These are phyloP conservation scores for Leccinum ochraceum DNA, from an alignment of 768 basidiomycete genomes.

Conservation along the genomic window DNA sequence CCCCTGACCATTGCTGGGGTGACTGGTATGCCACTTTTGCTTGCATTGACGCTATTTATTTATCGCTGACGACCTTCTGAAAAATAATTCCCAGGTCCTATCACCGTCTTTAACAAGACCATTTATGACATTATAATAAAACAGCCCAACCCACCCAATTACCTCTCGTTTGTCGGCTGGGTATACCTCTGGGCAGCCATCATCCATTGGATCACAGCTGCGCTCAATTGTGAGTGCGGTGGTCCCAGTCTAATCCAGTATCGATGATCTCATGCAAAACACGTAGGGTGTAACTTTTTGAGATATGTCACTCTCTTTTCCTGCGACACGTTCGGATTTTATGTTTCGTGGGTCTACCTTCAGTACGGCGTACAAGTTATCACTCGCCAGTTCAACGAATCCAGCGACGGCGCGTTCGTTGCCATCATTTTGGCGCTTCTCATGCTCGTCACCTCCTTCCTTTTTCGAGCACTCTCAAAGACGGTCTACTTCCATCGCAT, in stretches of 20 bases:
- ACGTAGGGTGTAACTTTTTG: slow-evolving; percentile 75
- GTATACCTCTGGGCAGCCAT: slow-evolving; percentile 91
- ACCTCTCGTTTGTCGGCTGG: slow-evolving; percentile 90
- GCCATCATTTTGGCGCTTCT: slow-evolving; percentile 73
- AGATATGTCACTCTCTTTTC: slow-evolving; percentile 88
- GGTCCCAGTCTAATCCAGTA: background rate
- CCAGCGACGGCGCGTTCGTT: slow-evolving; percentile 52
- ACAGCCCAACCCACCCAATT: slow-evolving; percentile 61
- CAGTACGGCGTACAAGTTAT: slow-evolving; percentile 89
- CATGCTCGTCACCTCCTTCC: slow-evolving; percentile 74
- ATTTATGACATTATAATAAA: slow-evolving; percentile 74
- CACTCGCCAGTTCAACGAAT: slow-evolving; percentile 62
- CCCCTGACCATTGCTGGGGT: slow-evolving; percentile 92
- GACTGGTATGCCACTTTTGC: slow-evolving; percentile 51
- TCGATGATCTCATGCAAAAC: slow-evolving; percentile 2
- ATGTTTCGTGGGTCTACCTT: slow-evolving; percentile 87
- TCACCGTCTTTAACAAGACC: slow-evolving; percentile 91
- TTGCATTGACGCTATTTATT: background rate
- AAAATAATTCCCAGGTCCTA: slow-evolving; percentile 57
- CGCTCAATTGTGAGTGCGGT: slow-evolving; percentile 62
- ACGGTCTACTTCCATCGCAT: slow-evolving; percentile 72
- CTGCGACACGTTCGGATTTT: slow-evolving; percentile 92
- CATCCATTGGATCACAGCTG: slow-evolving; percentile 79
- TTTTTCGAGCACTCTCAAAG: slow-evolving; percentile 66
- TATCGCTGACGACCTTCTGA: background rate